phyloP scores from a whole-genome alignment of 768 basidiomycete genomes.

The Suillus occidentalis region DNA sequence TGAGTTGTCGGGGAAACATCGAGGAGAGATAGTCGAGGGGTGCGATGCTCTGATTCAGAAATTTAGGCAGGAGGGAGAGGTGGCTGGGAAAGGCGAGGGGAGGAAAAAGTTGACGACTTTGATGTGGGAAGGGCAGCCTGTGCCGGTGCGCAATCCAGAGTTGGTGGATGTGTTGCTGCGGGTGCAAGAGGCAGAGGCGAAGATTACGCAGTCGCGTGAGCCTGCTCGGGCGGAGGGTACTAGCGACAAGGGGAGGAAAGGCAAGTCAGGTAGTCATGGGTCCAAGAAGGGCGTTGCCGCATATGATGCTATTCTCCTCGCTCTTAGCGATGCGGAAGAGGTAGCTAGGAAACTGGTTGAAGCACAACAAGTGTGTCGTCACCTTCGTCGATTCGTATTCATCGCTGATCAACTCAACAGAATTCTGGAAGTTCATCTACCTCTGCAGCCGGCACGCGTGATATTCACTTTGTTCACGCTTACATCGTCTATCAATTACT shows the following conservation, averaged over 20 bases:
- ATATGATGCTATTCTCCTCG: slow-evolving; percentile 82
- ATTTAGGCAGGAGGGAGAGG: slow-evolving; percentile 46
- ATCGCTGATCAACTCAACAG: slow-evolving; percentile 24
- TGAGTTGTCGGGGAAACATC: slow-evolving; percentile 58
- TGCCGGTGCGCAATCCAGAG: slow-evolving; percentile 89
- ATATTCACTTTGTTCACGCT: slow-evolving; percentile 82
- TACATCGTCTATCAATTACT: slow-evolving; percentile 88
- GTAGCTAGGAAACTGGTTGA: slow-evolving; percentile 79
- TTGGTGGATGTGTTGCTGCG: slow-evolving; percentile 83
- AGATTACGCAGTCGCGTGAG: slow-evolving; percentile 43
- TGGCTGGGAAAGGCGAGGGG: slow-evolving; percentile 35
- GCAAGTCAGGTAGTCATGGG: slow-evolving; percentile 35
- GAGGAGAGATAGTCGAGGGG: slow-evolving; percentile 61
- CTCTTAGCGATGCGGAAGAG: slow-evolving; percentile 88
- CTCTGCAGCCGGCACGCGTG: slow-evolving; percentile 52
- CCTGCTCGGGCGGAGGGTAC: slow-evolving; percentile 27
- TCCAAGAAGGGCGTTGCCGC: slow-evolving; percentile 81
- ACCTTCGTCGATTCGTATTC: slow-evolving; percentile 4
- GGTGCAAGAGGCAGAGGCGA: slow-evolving; percentile 75
- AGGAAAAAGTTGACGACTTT: slow-evolving; percentile 60
- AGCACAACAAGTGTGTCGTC: slow-evolving; percentile 67
- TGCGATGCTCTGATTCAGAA: slow-evolving; percentile 55
- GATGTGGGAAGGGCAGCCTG: slow-evolving; percentile 77
- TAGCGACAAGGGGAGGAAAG: slow-evolving; percentile 31
- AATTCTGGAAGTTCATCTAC: slow-evolving; percentile 41